Conservation (phyloP, 2,329 filamentous ascomycete species). For the Colletotrichum zoysiae region DNA sequence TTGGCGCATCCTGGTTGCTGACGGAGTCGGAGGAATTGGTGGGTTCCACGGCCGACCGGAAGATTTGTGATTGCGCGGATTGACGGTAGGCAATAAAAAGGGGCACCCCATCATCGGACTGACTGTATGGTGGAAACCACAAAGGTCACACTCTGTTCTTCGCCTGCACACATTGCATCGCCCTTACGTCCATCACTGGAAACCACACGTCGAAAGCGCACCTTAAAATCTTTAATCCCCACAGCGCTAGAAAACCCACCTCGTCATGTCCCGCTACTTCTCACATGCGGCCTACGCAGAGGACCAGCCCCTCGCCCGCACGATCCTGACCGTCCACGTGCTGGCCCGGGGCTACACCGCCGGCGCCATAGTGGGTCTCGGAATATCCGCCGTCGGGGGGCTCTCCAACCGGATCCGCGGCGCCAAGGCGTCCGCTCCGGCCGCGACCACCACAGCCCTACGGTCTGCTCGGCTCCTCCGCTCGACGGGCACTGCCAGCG, state of each 20-base stretch:
- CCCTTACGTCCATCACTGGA: not conserved
- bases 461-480: constrained; percentile 55
- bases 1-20: constrained; percentile 22
- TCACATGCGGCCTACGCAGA: constrained; percentile 71
- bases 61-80: not conserved
- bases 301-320: constrained; percentile 67
- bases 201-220: not conserved
- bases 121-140: not conserved
- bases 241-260: not conserved
- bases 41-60: constrained; percentile 4
- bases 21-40: constrained; percentile 26
- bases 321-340: constrained; percentile 71
- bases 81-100: not conserved
- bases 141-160: not conserved
- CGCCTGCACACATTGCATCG: not conserved
- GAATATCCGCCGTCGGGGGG: constrained; percentile 52
- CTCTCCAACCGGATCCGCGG: constrained; percentile 47
- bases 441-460: not conserved
- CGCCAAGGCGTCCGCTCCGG: not conserved
- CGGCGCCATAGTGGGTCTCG: constrained; percentile 63
- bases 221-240: not conserved
- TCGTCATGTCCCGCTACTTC: constrained; percentile 65
- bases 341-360: constrained; percentile 66
- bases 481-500: constrained; percentile 58
- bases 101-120: too few relatives aligned